Percentiles rank a stretch among this genome's conserved stretches.
These are phyloP conservation scores for Dactylonectria macrodidyma DNA, from an alignment of 2,329 filamentous ascomycete species.

Conservation along the genomic window DNA sequence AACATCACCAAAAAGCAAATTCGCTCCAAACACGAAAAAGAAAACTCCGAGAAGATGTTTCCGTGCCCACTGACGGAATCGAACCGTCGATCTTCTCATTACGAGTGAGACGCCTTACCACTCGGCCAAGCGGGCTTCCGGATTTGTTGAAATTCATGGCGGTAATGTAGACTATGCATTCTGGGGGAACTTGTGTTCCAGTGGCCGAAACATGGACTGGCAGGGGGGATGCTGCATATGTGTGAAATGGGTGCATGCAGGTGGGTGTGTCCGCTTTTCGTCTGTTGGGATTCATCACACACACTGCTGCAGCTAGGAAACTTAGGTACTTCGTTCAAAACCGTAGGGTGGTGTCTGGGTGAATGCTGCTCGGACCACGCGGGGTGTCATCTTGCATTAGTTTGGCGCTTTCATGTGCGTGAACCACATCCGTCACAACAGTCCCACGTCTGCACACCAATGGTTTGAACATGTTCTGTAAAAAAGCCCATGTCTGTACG, in stretches of 20 bases:
- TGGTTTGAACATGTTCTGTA: conserved; percentile 23
- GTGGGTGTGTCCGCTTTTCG: neutral
- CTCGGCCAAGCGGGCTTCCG: conserved; percentile 30
- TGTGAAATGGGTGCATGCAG: neutral
- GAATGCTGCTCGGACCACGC: neutral
- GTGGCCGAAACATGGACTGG: neutral
- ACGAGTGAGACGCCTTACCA: conserved; percentile 34
- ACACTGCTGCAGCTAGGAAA: too few species aligned
- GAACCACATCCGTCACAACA: neutral
- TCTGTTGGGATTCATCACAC: neutral
- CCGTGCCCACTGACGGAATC: conserved; percentile 29
- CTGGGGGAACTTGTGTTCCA: neutral
- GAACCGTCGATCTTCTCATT: conserved; percentile 33
- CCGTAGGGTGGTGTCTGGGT: neutral
- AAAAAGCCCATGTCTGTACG: neutral
- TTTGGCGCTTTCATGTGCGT: neutral
- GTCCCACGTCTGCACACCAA: conserved; percentile 6
- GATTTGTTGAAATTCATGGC: neutral
- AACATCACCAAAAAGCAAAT: neutral
- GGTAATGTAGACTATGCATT: conserved; percentile 16
- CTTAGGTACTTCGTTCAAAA: neutral
- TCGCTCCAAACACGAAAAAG: neutral
- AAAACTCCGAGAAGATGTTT: too few species aligned
- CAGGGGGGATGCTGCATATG: neutral
- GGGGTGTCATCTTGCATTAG: neutral